These are phyloP conservation scores for Aristolochia californica DNA, from an alignment of 164 flowering plant species.

Conservation along the genomic window DNA sequence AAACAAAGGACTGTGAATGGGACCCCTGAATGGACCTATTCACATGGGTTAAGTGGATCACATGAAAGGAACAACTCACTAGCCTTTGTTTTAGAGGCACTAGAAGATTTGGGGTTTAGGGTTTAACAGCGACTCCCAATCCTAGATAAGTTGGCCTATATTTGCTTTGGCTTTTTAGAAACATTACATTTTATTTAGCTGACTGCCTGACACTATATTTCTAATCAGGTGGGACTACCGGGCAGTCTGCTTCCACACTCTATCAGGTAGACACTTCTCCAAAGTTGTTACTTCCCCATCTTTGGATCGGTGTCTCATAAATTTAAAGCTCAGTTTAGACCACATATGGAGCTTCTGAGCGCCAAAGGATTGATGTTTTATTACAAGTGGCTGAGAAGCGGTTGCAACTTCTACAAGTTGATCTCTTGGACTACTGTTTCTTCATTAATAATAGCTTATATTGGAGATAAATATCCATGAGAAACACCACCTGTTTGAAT, in stretches of 20 bases:
- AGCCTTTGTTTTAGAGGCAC: background rate
- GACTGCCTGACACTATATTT: slow-evolving; percentile 4
- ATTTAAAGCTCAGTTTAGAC: slow-evolving; percentile 42
- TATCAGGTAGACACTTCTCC: slow-evolving; percentile 17
- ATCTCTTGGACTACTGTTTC: slow-evolving; percentile 52
- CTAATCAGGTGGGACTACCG: slow-evolving; percentile 14
- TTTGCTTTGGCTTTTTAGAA: background rate
- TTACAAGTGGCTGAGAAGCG: slow-evolving; percentile 48
- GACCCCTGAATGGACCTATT: no score
- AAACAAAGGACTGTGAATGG: no score
- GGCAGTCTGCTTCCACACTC: slow-evolving; percentile 12
- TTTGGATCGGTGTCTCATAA: slow-evolving; percentile 72
- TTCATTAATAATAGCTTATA: slow-evolving; percentile 34
- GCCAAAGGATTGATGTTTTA: slow-evolving; percentile 31
- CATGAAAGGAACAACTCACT: no score
- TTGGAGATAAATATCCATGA: slow-evolving; percentile 29
- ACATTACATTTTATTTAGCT: no score
- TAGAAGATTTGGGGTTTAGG: background rate
- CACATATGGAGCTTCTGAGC: slow-evolving; percentile 27
- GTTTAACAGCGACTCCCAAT: background rate
- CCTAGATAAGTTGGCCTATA: background rate
- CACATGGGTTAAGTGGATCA: no score
- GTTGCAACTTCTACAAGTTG: slow-evolving; percentile 39
- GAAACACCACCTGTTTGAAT: no score
- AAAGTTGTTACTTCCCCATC: slow-evolving; percentile 40